A percentile compares a stretch with the other conserved stretches of the same genome.
phyloP scores from a whole-genome alignment of 108 stramenopile genomes.

The Thalassiosira profunda region DNA sequence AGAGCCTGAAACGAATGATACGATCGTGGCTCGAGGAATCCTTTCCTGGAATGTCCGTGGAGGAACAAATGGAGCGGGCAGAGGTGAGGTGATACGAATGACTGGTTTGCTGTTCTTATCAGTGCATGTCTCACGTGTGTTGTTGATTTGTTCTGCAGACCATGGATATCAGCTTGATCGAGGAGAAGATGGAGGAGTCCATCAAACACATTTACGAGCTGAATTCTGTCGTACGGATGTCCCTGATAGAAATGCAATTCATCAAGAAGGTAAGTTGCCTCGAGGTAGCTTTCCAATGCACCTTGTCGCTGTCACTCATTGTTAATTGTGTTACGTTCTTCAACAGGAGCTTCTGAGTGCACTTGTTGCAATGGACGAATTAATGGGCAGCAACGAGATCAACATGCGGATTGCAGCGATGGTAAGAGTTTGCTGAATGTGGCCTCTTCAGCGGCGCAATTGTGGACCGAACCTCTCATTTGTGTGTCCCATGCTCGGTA shows the following conservation, averaged over 20 bases:
- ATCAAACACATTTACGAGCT: slow-evolving; percentile 86
- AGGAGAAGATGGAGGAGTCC: slow-evolving; percentile 74
- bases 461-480: no score
- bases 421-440: no score
- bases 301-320: no score
- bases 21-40: slow-evolving; percentile 90
- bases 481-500: no score
- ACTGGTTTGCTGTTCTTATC: no score
- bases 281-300: no score
- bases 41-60: slow-evolving; percentile 73
- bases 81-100: no score
- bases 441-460: no score
- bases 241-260: slow-evolving; percentile 93
- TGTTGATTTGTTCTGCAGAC: no score
- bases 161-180: slow-evolving; percentile 90
- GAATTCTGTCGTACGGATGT: slow-evolving; percentile 82
- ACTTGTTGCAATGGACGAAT: slow-evolving; percentile 88
- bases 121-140: no score
- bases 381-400: slow-evolving; percentile 87
- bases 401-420: slow-evolving; percentile 90
- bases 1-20: slow-evolving; percentile 86
- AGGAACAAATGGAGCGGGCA: slow-evolving; percentile 53
- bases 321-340: no score
- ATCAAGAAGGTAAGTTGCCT: no score
- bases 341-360: slow-evolving; percentile 93